phyloP scores from a whole-genome alignment of 208 protist genomes.

The Angomonas ambiguus region DNA sequence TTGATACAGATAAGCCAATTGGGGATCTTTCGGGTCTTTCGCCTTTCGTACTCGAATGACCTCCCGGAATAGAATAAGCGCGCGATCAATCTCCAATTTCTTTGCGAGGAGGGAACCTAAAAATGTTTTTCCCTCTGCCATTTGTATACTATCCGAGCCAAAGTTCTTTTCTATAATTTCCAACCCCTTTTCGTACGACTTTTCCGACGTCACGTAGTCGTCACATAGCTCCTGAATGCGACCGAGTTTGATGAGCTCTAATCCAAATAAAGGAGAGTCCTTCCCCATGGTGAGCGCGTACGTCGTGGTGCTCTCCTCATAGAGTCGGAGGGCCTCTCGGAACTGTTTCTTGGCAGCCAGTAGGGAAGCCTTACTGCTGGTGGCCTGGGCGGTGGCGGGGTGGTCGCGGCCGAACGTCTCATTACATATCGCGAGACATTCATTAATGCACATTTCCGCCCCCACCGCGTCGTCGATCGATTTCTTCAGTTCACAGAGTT shows the following conservation, averaged over 20 bases:
- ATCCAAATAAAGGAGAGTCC: constrained; percentile 63
- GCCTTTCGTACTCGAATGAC: constrained; percentile 71
- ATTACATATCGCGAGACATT: constrained; percentile 81
- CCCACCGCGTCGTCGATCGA: constrained; percentile 68
- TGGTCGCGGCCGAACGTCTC: constrained; percentile 77
- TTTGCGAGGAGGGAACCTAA: constrained; percentile 65
- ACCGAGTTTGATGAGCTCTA: constrained; percentile 79
- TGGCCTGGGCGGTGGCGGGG: constrained; percentile 79
- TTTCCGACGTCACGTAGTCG: constrained; percentile 57
- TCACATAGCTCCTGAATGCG: constrained; percentile 80
- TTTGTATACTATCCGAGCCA: constrained; percentile 55
- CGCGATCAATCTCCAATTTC: constrained; percentile 56
- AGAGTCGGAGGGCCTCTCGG: constrained; percentile 70
- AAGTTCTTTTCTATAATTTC: constrained; percentile 59
- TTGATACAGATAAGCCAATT: constrained; percentile 84
- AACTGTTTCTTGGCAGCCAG: constrained; percentile 75
- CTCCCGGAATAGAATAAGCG: constrained; percentile 59
- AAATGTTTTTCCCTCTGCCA: constrained; percentile 79
- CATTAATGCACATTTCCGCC: constrained; percentile 85
- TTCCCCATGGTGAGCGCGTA: constrained; percentile 76
- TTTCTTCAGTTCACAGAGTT: constrained; percentile 84
- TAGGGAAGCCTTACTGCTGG: constrained; percentile 78
- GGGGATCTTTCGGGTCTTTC: constrained; percentile 58
- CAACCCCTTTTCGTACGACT: constrained; percentile 60
- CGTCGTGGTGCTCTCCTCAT: constrained; percentile 72